Percentiles rank a stretch among this genome's conserved stretches.
phyloP scores from a whole-genome alignment of 352 stramenopile species.

The Phytophthora tubulina region DNA sequence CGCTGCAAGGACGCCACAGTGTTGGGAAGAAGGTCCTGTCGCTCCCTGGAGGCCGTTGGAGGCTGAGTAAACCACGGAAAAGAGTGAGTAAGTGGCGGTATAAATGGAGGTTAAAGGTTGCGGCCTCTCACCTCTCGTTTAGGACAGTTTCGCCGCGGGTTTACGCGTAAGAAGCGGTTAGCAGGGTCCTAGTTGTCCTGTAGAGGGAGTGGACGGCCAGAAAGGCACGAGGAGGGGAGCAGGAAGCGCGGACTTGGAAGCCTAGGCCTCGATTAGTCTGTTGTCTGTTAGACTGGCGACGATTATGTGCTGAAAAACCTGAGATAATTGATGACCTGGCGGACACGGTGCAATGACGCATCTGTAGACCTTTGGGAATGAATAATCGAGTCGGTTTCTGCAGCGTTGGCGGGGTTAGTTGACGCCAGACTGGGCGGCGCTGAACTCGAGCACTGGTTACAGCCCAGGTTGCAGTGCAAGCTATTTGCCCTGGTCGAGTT shows the following conservation, averaged over 20 bases:
- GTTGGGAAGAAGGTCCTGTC: slow-evolving; percentile 18
- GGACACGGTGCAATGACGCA: neutral
- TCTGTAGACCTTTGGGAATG: slow-evolving; percentile 11
- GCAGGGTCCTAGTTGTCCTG: neutral
- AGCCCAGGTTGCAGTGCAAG: too few relatives aligned
- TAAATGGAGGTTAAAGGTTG: neutral
- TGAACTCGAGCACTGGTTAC: neutral
- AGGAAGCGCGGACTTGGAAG: slow-evolving; percentile 15
- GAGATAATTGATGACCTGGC: neutral
- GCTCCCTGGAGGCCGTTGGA: neutral
- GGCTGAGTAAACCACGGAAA: slow-evolving; percentile 10
- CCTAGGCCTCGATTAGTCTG: neutral
- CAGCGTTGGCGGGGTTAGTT: slow-evolving; percentile 1
- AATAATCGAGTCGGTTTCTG: slow-evolving; percentile 50
- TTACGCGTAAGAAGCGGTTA: slow-evolving; percentile 2
- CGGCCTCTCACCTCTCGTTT: slow-evolving; percentile 6
- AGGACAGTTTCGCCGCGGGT: neutral
- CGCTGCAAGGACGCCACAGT: slow-evolving; percentile 30
- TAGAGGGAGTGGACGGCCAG: slow-evolving; percentile 8
- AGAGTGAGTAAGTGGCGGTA: slow-evolving; percentile 7
- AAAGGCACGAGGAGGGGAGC: slow-evolving; percentile 7
- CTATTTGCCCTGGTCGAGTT: neutral
- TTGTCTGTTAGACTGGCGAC: slow-evolving; percentile 18
- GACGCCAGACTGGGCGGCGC: slow-evolving; percentile 18
- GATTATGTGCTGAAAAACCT: slow-evolving; percentile 28